Evolutionary conservation across 1,139 yeast species (phyloP), one percentile per base, ranked within the genome.

Genomic region (Hansenula anomala): DNA sequence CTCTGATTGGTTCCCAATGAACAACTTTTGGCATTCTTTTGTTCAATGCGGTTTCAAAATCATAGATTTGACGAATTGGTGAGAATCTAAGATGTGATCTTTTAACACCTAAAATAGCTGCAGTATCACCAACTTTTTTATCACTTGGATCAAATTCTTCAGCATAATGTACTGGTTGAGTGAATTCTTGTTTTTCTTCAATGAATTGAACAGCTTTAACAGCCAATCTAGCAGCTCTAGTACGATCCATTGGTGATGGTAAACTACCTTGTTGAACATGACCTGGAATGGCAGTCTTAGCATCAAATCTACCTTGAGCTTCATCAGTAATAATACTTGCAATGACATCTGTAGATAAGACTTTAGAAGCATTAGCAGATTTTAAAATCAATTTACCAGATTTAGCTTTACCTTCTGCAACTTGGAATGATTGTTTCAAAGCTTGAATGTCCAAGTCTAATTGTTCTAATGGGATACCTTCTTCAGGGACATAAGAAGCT

Each of bases 401-500:
- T 55, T 89, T 80, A 55, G 78, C 77, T 58, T 84, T 80, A 42
- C 97, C 97, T 49, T 80, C 73, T 55, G 90, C 95, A 41, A 71
- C 66, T 23, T 73, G 74, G 60, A 86, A 92, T 16, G 82, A 76
- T 47, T 78, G 78, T 47, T 75, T 77, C 55, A 90, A 70, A 43
- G 78, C 74, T 43, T 75, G 77, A 47, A 89, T 81, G 58, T 90
- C 97, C 49, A 80, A 77, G 49, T 85, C 85, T 48, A 92, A 66
- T 53, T 81, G 84, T 36, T 73, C 71, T 52, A 92, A 71, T 30
- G 80, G 67, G 43, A 90, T 83, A 39, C 88, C 86, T 48, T 82
- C 80, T 61, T 92, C 98, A 13, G 98, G 98, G 16, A 89, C 87
- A 61, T 90, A 92, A 8, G 92, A 86, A 9, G 95, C 95, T 49